A percentile compares a stretch with the other conserved stretches of the same genome.
These are phyloP conservation scores for Diaporthe amygdali DNA, from an alignment of 2,329 filamentous ascomycete genomes.

Conservation along the genomic window DNA sequence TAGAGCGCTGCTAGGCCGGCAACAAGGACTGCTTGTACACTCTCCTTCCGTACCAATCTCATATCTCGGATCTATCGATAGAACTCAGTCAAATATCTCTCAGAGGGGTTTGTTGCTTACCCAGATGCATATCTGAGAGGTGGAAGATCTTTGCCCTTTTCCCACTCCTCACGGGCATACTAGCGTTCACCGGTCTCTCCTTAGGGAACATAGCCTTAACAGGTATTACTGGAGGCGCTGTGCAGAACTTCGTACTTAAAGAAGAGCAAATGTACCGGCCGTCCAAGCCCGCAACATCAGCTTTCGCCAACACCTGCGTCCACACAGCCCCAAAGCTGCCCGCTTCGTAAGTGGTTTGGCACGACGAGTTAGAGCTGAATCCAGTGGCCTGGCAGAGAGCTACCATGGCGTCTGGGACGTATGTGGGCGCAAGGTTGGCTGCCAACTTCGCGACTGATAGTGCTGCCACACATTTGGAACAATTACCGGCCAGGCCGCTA, in stretches of 20 bases:
- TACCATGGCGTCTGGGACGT: constrained; percentile 56
- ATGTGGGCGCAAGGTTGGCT: constrained; percentile 51
- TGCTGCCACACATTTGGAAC: constrained; percentile 58
- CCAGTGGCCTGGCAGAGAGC: constrained; percentile 52
- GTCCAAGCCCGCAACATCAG: constrained; percentile 58
- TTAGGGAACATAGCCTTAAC: constrained; percentile 59
- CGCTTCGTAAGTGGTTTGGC: constrained; percentile 51
- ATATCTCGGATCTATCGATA: constrained; percentile 53
- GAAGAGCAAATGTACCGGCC: constrained; percentile 62
- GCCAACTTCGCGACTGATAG: constrained; percentile 55
- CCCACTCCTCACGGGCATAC: constrained; percentile 52
- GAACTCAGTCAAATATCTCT: background rate
- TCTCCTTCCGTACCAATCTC: constrained; percentile 57
- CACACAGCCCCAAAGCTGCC: constrained; percentile 58
- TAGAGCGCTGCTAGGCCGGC: constrained; percentile 46
- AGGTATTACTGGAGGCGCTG: constrained; percentile 46
- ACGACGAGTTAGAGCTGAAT: constrained; percentile 52
- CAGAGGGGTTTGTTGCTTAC: constrained; percentile 18
- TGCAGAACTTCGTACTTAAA: constrained; percentile 53
- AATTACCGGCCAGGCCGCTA: constrained; percentile 44
- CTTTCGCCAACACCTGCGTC: constrained; percentile 60
- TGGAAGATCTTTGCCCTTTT: constrained; percentile 61
- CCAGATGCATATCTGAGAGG: constrained; percentile 59
- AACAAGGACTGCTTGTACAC: constrained; percentile 57
- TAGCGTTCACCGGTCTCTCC: constrained; percentile 53